A percentile compares a stretch with the other conserved stretches of the same genome.
These are phyloP conservation scores for Coleophoma eucalyptorum DNA, from an alignment of 2,329 filamentous ascomycete genomes.

Conservation along the genomic window DNA sequence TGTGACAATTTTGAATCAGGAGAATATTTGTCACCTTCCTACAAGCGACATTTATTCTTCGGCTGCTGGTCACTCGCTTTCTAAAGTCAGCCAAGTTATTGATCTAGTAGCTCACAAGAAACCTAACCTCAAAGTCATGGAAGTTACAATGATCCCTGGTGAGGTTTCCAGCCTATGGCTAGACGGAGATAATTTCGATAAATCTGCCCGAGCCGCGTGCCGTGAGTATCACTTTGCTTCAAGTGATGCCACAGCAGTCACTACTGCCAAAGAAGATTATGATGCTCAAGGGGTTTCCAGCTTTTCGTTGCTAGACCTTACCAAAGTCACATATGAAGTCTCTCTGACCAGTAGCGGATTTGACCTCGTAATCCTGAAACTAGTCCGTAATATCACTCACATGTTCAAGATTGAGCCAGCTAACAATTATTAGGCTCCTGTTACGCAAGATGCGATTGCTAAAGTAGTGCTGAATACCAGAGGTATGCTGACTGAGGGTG, in stretches of 20 bases:
- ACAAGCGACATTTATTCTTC: background rate
- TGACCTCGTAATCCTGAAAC: slow-evolving; percentile 4
- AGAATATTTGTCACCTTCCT: background rate
- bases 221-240: slow-evolving; percentile 9
- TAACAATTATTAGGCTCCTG: background rate
- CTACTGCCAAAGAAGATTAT: slow-evolving; percentile 5
- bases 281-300: background rate
- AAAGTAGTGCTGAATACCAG: background rate
- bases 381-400: background rate
- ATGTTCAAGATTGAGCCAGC: too few species aligned
- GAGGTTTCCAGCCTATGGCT: slow-evolving; percentile 25
- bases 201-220: slow-evolving; percentile 8
- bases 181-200: slow-evolving; percentile 2
- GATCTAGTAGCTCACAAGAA: slow-evolving; percentile 32
- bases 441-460: background rate
- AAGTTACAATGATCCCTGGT: slow-evolving; percentile 24
- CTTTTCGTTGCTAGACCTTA: slow-evolving; percentile 2
- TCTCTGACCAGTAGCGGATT: background rate
- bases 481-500: background rate
- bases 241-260: slow-evolving; percentile 5
- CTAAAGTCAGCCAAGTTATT: slow-evolving; percentile 17
- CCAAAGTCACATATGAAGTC: background rate
- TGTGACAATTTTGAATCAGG: slow-evolving; percentile 9
- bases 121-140: slow-evolving; percentile 29
- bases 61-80: background rate